A percentile compares a stretch with the other conserved stretches of the same genome.
Evolutionary conservation across 2,329 filamentous ascomycete genomes (phyloP).

Genomic region (Cladosporium cucumerinum): DNA sequence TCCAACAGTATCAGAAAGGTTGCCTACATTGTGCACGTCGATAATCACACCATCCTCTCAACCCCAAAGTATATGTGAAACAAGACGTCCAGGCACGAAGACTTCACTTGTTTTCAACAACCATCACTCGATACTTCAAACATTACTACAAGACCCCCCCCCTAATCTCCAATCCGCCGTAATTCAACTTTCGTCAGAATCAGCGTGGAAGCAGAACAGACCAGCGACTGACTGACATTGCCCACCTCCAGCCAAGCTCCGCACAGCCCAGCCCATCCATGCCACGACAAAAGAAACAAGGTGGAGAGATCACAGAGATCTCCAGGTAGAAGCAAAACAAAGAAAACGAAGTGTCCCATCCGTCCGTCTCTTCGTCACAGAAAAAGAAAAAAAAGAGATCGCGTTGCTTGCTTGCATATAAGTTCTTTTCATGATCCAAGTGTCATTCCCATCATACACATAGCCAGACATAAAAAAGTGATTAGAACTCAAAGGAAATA

Average conservation of each 20-base stretch:
- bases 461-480: not conserved
- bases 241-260: not conserved
- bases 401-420: not conserved
- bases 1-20: too few relatives aligned
- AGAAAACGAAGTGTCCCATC: not conserved
- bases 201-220: not conserved
- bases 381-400: not conserved
- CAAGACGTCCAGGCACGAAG: too few relatives aligned
- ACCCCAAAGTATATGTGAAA: too few relatives aligned
- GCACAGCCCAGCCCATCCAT: not conserved
- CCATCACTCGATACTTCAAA: not conserved
- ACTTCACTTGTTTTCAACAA: too few relatives aligned
- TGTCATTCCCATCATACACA: slow-evolving; percentile 4
- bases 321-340: not conserved
- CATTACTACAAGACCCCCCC: not conserved
- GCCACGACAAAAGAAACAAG: not conserved
- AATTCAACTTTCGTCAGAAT: too few relatives aligned
- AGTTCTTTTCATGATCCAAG: not conserved
- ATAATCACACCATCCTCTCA: too few relatives aligned
- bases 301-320: not conserved
- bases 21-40: too few relatives aligned
- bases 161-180: not conserved
- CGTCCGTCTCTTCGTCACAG: not conserved
- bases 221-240: not conserved
- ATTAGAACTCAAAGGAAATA: not conserved